phyloP scores from a whole-genome alignment of 768 basidiomycete genomes.

The Rhodotorula kratochvilovae region DNA sequence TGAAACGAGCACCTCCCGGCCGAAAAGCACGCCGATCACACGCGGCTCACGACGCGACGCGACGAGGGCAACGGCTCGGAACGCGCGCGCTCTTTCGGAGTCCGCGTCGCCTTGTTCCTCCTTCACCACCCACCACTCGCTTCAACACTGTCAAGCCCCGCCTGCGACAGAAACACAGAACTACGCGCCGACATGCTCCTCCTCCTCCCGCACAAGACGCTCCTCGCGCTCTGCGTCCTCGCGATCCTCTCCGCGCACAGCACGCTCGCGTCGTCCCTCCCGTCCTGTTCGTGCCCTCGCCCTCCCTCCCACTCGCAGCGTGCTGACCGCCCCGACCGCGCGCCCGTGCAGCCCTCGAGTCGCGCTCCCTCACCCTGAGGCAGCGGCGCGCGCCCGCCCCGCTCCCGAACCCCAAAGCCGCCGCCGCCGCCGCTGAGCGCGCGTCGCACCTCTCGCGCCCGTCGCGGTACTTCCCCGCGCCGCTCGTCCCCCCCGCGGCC shows the following conservation, averaged over 20 bases:
- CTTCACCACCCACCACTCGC: too few relatives aligned
- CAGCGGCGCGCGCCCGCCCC: not conserved
- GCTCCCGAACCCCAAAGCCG: not conserved
- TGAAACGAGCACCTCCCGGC: too few relatives aligned
- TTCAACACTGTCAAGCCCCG: not conserved
- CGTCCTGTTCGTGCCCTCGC: not conserved
- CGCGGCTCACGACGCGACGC: not conserved
- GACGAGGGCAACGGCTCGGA: not conserved
- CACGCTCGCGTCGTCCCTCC: not conserved
- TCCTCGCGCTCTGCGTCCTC: slow-evolving; percentile 1
- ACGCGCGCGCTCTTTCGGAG: not conserved
- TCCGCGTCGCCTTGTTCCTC: not conserved
- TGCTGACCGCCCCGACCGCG: not conserved
- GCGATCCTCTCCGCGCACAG: not conserved
- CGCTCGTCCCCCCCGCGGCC: not conserved
- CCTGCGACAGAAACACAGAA: not conserved
- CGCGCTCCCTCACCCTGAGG: too few relatives aligned
- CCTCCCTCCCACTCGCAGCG: not conserved
- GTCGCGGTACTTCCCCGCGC: slow-evolving; percentile 4
- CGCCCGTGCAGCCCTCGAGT: too few relatives aligned
- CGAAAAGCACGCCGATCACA: too few relatives aligned
- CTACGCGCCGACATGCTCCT: not conserved
- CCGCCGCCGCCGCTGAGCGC: too few relatives aligned
- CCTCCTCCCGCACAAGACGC: not conserved
- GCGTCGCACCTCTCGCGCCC: slow-evolving; percentile 3